phyloP scores from a whole-genome alignment of 2,329 filamentous ascomycete genomes.

The Fusarium oxysporum region DNA sequence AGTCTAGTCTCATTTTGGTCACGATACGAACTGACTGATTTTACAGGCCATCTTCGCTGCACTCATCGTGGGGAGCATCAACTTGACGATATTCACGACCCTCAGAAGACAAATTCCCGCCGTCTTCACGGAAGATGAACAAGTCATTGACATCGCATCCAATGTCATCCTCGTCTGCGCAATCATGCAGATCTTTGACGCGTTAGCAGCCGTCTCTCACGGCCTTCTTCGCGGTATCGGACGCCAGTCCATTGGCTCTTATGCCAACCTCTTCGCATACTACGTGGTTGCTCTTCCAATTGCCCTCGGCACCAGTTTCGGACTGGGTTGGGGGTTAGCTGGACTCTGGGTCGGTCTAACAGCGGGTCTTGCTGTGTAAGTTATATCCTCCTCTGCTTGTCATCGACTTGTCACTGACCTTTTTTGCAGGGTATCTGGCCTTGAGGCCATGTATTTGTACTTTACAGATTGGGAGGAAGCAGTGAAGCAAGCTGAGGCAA shows the following conservation, averaged over 20 bases:
- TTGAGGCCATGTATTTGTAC: conserved; percentile 36
- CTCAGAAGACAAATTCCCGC: conserved; percentile 77
- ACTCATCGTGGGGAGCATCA: conserved; percentile 77
- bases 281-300: conserved; percentile 87
- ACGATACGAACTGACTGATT: rapidly evolving
- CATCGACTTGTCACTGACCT: rapidly evolving
- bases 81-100: conserved; percentile 73
- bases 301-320: conserved; percentile 80
- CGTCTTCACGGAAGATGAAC: conserved; percentile 76
- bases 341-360: conserved; percentile 86
- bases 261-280: conserved; percentile 86
- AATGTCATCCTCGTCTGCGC: conserved; percentile 80
- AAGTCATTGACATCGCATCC: conserved; percentile 74
- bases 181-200: conserved; percentile 90
- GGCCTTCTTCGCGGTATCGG: conserved; percentile 87
- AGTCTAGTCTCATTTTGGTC: conserved; percentile 26
- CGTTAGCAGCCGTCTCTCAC: conserved; percentile 79
- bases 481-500: conserved; percentile 37
- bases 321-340: conserved; percentile 76
- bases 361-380: conserved; percentile 73
- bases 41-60: conserved; percentile 68
- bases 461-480: conserved; percentile 40
- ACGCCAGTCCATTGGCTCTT: conserved; percentile 86
- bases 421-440: conserved; percentile 13
- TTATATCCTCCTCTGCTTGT: conserved; percentile 7